These are phyloP conservation scores for Tetracentron sinense DNA, from an alignment of 164 flowering plant genomes.

Conservation along the genomic window DNA sequence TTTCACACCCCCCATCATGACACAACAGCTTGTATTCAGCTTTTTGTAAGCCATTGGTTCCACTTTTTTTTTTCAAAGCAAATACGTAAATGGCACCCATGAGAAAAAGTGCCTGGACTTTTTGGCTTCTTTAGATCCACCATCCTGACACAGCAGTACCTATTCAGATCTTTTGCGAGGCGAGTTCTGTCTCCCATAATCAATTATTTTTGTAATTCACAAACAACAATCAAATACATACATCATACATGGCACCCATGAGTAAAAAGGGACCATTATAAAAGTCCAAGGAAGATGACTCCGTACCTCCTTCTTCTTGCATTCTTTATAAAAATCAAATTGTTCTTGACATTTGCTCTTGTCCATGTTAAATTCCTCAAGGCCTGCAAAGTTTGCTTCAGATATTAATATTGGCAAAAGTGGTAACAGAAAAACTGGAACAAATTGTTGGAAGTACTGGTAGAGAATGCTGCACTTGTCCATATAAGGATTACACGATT, in stretches of 20 bases:
- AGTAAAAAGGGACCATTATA: not conserved
- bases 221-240: not conserved
- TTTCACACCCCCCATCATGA: not conserved
- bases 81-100: too few relatives aligned
- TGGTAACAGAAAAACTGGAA: too few relatives aligned
- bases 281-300: not conserved
- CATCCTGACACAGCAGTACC: too few relatives aligned
- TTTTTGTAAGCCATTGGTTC: not conserved
- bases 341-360: slow-evolving; percentile 91
- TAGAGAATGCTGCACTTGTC: too few relatives aligned
- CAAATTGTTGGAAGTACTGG: too few relatives aligned
- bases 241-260: not conserved
- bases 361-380: slow-evolving; percentile 60
- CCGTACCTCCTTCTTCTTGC: slow-evolving; percentile 75
- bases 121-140: too few relatives aligned
- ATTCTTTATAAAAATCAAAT: slow-evolving; percentile 92
- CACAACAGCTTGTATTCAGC: not conserved
- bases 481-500: too few relatives aligned
- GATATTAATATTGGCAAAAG: too few relatives aligned
- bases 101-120: too few relatives aligned
- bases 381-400: slow-evolving; percentile 43
- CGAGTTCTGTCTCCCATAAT: not conserved
- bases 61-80: too few relatives aligned
- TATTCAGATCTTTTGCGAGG: too few relatives aligned
- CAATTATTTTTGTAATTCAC: not conserved